Percentiles rank a stretch among this genome's conserved stretches.
Evolutionary conservation across 176 grass and related monocot species (phyloP).

Genomic region (Guadua angustifolia): DNA sequence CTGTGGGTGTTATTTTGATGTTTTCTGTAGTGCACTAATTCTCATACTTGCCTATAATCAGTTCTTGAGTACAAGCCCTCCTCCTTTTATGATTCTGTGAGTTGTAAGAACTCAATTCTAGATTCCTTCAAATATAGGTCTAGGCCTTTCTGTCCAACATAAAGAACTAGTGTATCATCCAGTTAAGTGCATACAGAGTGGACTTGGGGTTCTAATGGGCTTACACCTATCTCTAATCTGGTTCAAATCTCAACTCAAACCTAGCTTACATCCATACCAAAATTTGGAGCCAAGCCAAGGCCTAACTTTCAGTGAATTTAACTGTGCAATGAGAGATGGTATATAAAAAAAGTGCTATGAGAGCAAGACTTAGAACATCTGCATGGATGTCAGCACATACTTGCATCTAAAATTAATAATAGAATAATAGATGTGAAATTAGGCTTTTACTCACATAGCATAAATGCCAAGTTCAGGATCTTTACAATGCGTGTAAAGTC

Average conservation of each 20-base stretch:
- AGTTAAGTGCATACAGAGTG: constrained; percentile 10
- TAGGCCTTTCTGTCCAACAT: constrained; percentile 24
- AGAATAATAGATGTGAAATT: neutral
- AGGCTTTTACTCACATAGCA: neutral
- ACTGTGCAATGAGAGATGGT: neutral
- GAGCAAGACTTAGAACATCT: neutral
- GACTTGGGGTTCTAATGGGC: neutral
- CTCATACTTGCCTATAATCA: too few species aligned
- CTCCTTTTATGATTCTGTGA: constrained; percentile 19
- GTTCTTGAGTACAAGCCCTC: too few species aligned
- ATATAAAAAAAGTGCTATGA: neutral
- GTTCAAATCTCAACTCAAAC: constrained; percentile 16
- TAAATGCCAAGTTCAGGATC: neutral
- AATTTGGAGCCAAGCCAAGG: neutral
- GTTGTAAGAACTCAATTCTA: constrained; percentile 4
- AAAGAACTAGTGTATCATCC: constrained; percentile 7
- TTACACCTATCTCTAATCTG: constrained; percentile 3
- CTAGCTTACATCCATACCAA: constrained; percentile 12
- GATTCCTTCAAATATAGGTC: constrained; percentile 3
- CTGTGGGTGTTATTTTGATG: neutral
- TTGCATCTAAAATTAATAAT: neutral
- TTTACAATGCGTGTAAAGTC: neutral
- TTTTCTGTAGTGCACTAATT: too few species aligned
- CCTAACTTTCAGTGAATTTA: neutral
- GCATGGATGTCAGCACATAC: constrained; percentile 2